A percentile compares a stretch with the other conserved stretches of the same genome.
Conservation (phyloP, 495 filamentous ascomycete species). For the Chaetomidium leptoderma region DNA sequence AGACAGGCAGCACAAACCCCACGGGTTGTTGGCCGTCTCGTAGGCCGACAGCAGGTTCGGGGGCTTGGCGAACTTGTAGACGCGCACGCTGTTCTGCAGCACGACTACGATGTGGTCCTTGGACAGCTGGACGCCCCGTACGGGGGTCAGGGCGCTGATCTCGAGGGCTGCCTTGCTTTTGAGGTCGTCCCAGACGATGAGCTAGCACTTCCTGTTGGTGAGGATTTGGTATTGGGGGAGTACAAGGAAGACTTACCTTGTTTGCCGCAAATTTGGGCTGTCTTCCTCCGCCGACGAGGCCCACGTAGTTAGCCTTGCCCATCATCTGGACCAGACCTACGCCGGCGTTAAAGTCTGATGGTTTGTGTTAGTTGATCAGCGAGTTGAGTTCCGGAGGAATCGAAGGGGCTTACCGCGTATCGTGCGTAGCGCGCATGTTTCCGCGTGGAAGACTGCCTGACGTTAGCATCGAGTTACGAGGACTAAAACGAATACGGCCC, state of each 20-base stretch:
- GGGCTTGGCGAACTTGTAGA: constrained; percentile 74
- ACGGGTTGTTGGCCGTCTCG: constrained; percentile 82
- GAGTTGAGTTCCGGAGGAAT: background rate
- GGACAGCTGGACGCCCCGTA: constrained; percentile 74
- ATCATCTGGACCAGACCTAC: constrained; percentile 84
- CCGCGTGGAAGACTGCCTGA: constrained; percentile 67
- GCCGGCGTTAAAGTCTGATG: constrained; percentile 75
- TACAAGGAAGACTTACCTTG: constrained; percentile 55
- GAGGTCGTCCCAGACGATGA: constrained; percentile 88
- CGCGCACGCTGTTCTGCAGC: constrained; percentile 74
- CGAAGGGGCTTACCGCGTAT: constrained; percentile 37
- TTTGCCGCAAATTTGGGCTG: constrained; percentile 83
- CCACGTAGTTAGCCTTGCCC: constrained; percentile 80
- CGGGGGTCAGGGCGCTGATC: constrained; percentile 52
- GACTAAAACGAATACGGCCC: background rate
- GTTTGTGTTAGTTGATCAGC: background rate
- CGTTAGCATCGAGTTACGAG: background rate
- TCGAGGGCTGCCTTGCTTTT: constrained; percentile 68
- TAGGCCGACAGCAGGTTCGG: constrained; percentile 69
- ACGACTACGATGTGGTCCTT: constrained; percentile 75
- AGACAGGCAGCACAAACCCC: constrained; percentile 76
- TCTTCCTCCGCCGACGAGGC: constrained; percentile 83
- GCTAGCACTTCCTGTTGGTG: constrained; percentile 40
- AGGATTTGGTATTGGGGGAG: background rate
- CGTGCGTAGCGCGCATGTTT: constrained; percentile 70